These are phyloP conservation scores for Acanthamoeba sp. DNA, from an alignment of 208 protist species.

Conservation along the genomic window DNA sequence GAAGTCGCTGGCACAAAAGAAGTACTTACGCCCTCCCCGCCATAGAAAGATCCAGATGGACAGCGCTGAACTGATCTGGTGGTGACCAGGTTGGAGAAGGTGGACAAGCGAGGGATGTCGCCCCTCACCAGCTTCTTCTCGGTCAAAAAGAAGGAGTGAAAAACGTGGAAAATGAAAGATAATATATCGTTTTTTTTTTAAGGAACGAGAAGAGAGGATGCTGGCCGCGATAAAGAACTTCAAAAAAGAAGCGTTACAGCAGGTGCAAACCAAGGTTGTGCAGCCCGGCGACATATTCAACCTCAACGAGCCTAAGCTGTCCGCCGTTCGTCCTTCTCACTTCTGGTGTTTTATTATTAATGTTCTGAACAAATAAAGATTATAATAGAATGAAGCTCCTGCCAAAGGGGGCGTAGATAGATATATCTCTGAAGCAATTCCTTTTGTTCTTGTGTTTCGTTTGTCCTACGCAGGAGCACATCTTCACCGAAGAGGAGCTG, in stretches of 20 bases:
- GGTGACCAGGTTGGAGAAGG: constrained; percentile 42
- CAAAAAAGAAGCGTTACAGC: not conserved
- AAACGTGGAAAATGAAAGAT: not conserved
- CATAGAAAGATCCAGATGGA: not conserved
- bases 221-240: constrained; percentile 11
- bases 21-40: not conserved
- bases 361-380: not conserved
- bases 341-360: not conserved
- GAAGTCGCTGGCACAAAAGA: constrained; percentile 32
- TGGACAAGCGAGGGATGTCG: constrained; percentile 64
- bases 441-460: not conserved
- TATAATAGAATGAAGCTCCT: not conserved
- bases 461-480: not conserved
- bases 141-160: constrained; percentile 3
- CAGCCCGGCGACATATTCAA: constrained; percentile 19
- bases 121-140: not conserved
- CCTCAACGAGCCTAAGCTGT: constrained; percentile 36
- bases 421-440: no score
- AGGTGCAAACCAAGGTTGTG: constrained; percentile 16
- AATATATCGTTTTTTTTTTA: not conserved
- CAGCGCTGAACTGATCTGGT: not conserved
- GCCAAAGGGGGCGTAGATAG: no score
- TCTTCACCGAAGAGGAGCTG: constrained; percentile 44
- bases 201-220: not conserved
- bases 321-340: not conserved